These are phyloP conservation scores for Pleurotus salmoneostramineus DNA, from an alignment of 768 basidiomycete species.

Conservation along the genomic window DNA sequence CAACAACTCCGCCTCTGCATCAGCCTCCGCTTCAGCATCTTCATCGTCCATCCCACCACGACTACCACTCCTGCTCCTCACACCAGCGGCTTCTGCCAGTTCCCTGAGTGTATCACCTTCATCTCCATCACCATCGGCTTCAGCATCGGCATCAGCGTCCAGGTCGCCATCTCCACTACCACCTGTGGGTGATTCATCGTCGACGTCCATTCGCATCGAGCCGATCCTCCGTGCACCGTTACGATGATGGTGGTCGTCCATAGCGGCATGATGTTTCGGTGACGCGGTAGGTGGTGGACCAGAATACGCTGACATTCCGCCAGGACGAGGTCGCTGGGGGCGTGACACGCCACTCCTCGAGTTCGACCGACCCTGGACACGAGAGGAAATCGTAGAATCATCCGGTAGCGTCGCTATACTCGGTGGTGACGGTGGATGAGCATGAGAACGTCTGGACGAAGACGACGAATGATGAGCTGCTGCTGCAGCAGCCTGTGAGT, in stretches of 20 bases:
- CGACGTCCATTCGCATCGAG: neutral
- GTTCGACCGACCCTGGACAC: slow-evolving; percentile 16
- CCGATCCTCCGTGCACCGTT: slow-evolving; percentile 9
- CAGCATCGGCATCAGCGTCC: slow-evolving; percentile 17
- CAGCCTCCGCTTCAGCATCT: slow-evolving; percentile 25
- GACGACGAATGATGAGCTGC: neutral
- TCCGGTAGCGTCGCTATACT: slow-evolving; percentile 7
- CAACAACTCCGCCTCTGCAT: slow-evolving; percentile 44
- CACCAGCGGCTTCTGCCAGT: slow-evolving; percentile 16
- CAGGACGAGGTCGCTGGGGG: neutral
- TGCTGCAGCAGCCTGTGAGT: slow-evolving; percentile 1
- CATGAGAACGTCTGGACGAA: neutral
- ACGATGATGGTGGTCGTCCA: too few relatives aligned
- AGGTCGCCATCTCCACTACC: slow-evolving; percentile 15
- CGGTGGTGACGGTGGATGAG: slow-evolving; percentile 14
- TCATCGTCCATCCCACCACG: neutral
- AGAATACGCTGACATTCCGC: too few relatives aligned
- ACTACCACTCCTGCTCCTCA: slow-evolving; percentile 12
- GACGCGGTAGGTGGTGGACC: too few relatives aligned
- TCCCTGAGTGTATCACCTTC: slow-evolving; percentile 7
- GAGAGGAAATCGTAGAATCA: neutral
- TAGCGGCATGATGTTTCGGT: too few relatives aligned
- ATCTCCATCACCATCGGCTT: slow-evolving; percentile 6
- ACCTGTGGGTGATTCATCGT: neutral
- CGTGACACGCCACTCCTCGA: slow-evolving; percentile 15